Percentiles rank a stretch among this genome's conserved stretches.
Conservation (phyloP, 768 basidiomycete species). For the Panaeolus cyanescens region DNA sequence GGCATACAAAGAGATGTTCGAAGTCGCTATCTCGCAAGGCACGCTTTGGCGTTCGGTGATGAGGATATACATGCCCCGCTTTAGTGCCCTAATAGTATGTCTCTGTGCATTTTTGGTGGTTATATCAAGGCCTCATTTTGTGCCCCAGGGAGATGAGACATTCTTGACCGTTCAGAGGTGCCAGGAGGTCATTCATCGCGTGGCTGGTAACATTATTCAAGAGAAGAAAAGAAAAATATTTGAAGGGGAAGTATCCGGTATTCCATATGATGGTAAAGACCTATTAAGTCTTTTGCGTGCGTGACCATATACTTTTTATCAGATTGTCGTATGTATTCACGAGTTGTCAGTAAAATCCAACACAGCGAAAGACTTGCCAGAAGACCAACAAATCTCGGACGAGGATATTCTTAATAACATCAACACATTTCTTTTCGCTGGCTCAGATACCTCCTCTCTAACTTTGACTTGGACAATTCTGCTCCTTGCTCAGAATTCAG, state of each 20-base stretch:
- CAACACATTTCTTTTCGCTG: conserved; percentile 90
- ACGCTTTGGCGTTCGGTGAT: conserved; percentile 45
- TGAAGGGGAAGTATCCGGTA: conserved; percentile 56
- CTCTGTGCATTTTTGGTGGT: background rate
- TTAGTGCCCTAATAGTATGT: conserved; percentile 60
- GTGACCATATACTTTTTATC: conserved; percentile 27
- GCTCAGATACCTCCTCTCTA: conserved; percentile 85
- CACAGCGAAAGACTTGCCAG: conserved; percentile 64
- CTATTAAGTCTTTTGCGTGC: conserved; percentile 74
- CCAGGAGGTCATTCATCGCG: conserved; percentile 61
- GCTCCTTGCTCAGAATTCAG: conserved; percentile 67
- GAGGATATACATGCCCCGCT: conserved; percentile 58
- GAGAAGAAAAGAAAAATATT: conserved; percentile 76
- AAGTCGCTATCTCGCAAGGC: conserved; percentile 63
- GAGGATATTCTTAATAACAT: conserved; percentile 85
- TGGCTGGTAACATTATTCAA: conserved; percentile 75
- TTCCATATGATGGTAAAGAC: conserved; percentile 65
- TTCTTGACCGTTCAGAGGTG: conserved; percentile 54
- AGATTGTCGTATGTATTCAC: background rate
- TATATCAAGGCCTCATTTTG: background rate
- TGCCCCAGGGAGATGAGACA: conserved; percentile 53
- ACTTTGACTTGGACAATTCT: conserved; percentile 85
- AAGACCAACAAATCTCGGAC: conserved; percentile 79
- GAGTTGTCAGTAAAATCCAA: conserved; percentile 76
- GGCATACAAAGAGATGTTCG: conserved; percentile 88